Base-by-base conservation (phyloP, 805 yeast genomes). In the Candida hungchunana region DNA sequence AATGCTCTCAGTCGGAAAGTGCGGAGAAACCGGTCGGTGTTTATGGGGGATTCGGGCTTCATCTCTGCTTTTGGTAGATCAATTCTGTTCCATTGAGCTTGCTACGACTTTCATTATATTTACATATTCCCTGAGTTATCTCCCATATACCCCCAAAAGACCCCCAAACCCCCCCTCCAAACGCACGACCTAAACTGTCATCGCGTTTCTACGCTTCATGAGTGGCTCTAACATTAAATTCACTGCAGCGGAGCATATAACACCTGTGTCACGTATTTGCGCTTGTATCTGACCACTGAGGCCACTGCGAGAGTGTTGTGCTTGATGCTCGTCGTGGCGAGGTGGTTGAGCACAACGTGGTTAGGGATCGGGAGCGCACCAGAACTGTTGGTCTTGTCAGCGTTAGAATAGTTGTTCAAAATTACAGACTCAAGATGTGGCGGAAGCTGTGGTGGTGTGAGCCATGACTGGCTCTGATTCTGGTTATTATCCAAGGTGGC, bases 351-450 rank as follows among this genome's bases (percentile, higher is more conserved):
- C 17, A 89, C 95, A 38, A 89, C 97, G 57, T 89, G 97, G 56
- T 89, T 87, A 11, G 97, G 97, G 38, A 88, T 87, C 8, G 95
- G 93, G 48, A 88, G 64, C 2, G 95, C 95, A 37, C 95, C 95
- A 25, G 85, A 75, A 49, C 82, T 84, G 58, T 88, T 90, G 52
- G 83, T 88, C 48, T 69, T 73, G 48, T 81, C 86, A 49, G 75
- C 63, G 27, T 59, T 54, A 3, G 66, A 58, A 66, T 72, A 82
- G 47, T 79, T 78, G 64, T 90, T 90, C 53, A 90, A 71, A 37
- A 93, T 88, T 37, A 93, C 97, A 52, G 83, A 82, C 57, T 93
- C 98, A 42, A 93, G 69, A 59, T 90, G 98, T 8, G 98, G 98
- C 7, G 98, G 98, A 32, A 93, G 69, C 55, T 84, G 95, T 16